Evolutionary conservation across 495 filamentous ascomycete genomes (phyloP).

Genomic region (Niebla homalea): DNA sequence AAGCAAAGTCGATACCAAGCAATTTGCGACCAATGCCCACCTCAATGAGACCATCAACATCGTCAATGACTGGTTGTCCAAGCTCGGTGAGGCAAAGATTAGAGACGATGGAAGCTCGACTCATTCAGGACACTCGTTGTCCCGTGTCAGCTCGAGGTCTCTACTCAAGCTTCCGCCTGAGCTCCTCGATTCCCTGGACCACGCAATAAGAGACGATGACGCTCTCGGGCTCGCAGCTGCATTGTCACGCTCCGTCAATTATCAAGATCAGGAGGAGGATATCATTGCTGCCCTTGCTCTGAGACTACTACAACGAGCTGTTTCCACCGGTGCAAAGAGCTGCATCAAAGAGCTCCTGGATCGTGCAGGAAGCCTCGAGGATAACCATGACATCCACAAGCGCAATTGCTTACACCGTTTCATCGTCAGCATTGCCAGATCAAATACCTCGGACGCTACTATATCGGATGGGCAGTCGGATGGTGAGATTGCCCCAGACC

Average conservation of each 20-base stretch:
- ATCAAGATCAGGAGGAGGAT: constrained; percentile 29
- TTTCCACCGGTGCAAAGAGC: constrained; percentile 52
- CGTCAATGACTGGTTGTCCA: constrained; percentile 85
- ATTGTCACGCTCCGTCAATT: constrained; percentile 42
- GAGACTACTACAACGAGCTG: constrained; percentile 71
- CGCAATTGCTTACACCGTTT: constrained; percentile 88
- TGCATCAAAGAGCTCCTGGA: constrained; percentile 59
- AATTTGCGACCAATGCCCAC: constrained; percentile 66
- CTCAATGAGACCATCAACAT: constrained; percentile 53
- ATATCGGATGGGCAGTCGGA: constrained; percentile 29
- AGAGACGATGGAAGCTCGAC: constrained; percentile 59
- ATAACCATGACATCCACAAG: constrained; percentile 82
- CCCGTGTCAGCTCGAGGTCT: constrained; percentile 53
- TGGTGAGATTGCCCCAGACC: constrained; percentile 33
- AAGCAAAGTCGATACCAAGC: constrained; percentile 71
- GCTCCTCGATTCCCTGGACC: constrained; percentile 60
- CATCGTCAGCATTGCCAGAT: constrained; percentile 76
- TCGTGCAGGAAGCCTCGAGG: constrained; percentile 56
- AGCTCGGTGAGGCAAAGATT: constrained; percentile 56
- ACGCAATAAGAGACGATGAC: constrained; percentile 65
- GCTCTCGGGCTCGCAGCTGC: constrained; percentile 42
- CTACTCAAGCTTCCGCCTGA: constrained; percentile 54
- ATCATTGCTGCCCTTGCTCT: constrained; percentile 51
- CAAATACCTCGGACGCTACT: constrained; percentile 40
- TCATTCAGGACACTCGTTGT: constrained; percentile 56